These are phyloP conservation scores for Peniophora sp. DNA, from an alignment of 1,284 basidiomycete genomes.

Conservation along the genomic window DNA sequence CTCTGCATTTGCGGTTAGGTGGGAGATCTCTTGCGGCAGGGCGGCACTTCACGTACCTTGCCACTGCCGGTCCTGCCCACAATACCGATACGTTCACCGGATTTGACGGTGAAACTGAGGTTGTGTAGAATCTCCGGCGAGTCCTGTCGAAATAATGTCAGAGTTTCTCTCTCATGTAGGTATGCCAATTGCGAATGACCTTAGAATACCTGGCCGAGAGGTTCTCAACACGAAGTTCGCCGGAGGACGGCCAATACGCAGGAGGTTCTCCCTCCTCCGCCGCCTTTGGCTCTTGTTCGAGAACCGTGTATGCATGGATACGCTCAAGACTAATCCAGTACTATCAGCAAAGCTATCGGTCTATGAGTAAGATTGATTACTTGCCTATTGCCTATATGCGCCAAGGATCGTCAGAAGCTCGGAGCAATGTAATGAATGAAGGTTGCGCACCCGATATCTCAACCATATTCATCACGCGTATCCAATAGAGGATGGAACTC, in stretches of 20 bases:
- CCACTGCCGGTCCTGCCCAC: neutral
- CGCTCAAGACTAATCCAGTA: slow-evolving; percentile 37
- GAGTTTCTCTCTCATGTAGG: neutral
- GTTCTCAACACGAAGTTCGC: slow-evolving; percentile 55
- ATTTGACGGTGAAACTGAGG: slow-evolving; percentile 36
- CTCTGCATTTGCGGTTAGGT: slow-evolving; percentile 17
- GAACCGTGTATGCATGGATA: slow-evolving; percentile 62
- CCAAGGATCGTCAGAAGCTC: too few relatives aligned
- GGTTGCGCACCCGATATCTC: slow-evolving; percentile 46
- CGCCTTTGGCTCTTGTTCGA: slow-evolving; percentile 62
- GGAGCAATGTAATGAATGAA: too few relatives aligned
- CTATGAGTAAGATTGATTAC: slow-evolving; percentile 5
- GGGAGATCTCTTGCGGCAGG: neutral
- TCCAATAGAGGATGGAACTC: slow-evolving; percentile 43
- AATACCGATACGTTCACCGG: slow-evolving; percentile 44
- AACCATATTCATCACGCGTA: slow-evolving; percentile 46
- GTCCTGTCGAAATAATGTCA: slow-evolving; percentile 7
- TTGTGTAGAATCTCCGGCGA: slow-evolving; percentile 37
- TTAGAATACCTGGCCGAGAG: slow-evolving; percentile 49
- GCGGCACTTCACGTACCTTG: neutral
- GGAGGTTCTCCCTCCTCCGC: slow-evolving; percentile 50
- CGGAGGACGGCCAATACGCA: slow-evolving; percentile 74
- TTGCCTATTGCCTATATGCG: slow-evolving; percentile 42
- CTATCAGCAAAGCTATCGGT: slow-evolving; percentile 33
- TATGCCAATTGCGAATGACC: neutral